A percentile compares a stretch with the other conserved stretches of the same genome.
phyloP scores from a whole-genome alignment of 2,329 filamentous ascomycete genomes.

The Hypoxylon sp. region DNA sequence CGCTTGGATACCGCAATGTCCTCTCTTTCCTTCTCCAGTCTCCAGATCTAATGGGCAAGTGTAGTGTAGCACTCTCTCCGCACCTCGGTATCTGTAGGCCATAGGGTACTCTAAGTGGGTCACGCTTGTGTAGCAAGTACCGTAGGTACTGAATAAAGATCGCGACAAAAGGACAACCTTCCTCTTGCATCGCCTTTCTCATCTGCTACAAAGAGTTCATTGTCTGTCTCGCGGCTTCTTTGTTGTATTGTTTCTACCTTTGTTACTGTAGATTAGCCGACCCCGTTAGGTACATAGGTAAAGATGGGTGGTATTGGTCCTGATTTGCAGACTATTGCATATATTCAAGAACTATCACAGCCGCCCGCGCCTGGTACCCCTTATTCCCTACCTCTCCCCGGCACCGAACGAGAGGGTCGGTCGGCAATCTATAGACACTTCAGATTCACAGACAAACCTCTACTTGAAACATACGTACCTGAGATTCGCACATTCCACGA shows the following conservation, averaged over 20 bases:
- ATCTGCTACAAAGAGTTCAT: constrained; percentile 11
- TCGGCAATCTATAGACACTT: constrained; percentile 87
- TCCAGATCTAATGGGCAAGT: constrained; percentile 11
- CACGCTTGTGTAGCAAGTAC: constrained; percentile 22
- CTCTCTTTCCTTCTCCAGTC: constrained; percentile 12
- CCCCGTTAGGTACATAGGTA: constrained; percentile 9
- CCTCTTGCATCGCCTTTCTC: constrained; percentile 11
- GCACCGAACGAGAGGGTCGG: constrained; percentile 79
- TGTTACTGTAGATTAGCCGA: background rate
- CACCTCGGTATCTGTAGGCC: constrained; percentile 35
- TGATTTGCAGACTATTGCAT: constrained; percentile 56
- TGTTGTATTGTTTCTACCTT: background rate
- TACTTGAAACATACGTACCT: constrained; percentile 81
- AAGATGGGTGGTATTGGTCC: constrained; percentile 56
- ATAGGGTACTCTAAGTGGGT: constrained; percentile 31
- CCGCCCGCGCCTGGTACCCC: constrained; percentile 81
- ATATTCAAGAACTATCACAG: constrained; percentile 68
- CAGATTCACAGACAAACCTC: constrained; percentile 77
- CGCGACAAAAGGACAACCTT: constrained; percentile 22
- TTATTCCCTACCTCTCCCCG: constrained; percentile 83
- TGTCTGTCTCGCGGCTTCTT: constrained; percentile 1
- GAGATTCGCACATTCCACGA: constrained; percentile 81
- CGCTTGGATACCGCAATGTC: background rate
- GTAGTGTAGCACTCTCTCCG: constrained; percentile 7
- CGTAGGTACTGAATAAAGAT: constrained; percentile 30